Percentiles rank a stretch among this genome's conserved stretches.
These are phyloP conservation scores for Xylaria cubensis DNA, from an alignment of 495 filamentous ascomycete species.

Conservation along the genomic window DNA sequence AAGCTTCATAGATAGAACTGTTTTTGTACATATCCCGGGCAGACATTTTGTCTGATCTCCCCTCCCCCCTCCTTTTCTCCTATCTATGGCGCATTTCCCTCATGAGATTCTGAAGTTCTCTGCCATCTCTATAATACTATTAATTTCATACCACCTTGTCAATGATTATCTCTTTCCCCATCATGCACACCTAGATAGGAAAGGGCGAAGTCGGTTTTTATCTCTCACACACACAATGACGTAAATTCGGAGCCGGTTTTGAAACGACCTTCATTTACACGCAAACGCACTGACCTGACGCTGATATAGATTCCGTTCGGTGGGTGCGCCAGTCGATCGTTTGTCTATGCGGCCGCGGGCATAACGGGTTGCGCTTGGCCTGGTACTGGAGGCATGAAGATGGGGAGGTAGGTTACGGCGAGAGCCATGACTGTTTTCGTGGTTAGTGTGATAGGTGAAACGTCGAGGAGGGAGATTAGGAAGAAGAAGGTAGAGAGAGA, in stretches of 20 bases:
- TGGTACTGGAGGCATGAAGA: conserved; percentile 74
- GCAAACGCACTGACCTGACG: not conserved
- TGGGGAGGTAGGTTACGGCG: conserved; percentile 79
- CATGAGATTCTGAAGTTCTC: not conserved
- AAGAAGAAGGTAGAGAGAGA: not conserved
- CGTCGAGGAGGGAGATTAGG: too few species aligned
- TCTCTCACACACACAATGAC: not conserved
- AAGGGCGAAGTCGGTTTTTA: not conserved
- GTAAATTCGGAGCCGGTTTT: not conserved
- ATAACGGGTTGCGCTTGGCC: conserved; percentile 30
- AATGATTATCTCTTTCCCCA: not conserved
- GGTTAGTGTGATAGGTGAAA: not conserved
- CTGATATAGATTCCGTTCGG: not conserved
- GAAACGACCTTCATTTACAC: not conserved
- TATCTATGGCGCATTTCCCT: not conserved
- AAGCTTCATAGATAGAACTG: not conserved
- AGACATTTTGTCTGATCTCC: not conserved
- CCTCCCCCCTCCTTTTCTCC: not conserved
- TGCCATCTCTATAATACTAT: not conserved
- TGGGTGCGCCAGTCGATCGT: not conserved
- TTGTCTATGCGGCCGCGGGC: conserved; percentile 27
- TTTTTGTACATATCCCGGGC: not conserved
- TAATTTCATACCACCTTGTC: not conserved
- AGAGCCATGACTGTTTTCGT: conserved; percentile 72
- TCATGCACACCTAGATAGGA: not conserved